Base-by-base conservation (phyloP, 202 grass and related monocot genomes). In the Hordeum pubiflorum region DNA sequence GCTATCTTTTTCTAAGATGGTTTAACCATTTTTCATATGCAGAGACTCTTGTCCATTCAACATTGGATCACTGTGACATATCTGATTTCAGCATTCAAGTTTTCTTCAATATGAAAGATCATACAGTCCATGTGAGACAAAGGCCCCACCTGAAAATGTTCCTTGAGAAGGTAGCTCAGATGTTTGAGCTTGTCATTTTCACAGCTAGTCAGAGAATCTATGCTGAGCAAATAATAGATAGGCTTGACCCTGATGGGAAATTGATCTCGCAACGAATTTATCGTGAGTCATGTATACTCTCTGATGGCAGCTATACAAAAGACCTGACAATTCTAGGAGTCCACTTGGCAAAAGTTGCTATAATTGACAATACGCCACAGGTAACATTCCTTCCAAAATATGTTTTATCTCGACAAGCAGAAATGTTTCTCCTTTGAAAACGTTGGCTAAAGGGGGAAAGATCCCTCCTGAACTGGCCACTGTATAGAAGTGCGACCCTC, bases 41-140 rank as follows among this genome's bases (percentile, higher is more conserved):
- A 99, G 96, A 99, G 92, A 99, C 96, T 72, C 91, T 99, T 75
- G 92, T 99, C 21, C 96, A 99, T 79, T 99, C 96, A 63, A 93
- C 87, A 59, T 67, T 99, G 85, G 89, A 94, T 83, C 89, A 87
- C 39, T 93, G 89, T 38, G 77, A 80, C n/a, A 71, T 85, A 68
- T 85, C 87, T 40, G 87, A 99, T 76, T 99, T 99, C 82, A 90
- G 90, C 27, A 82, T 99, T 85, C 84, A 88, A 83, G 90, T 99
- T 72, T 90, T 89, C 84, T 91, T 90, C 87, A 89, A 99, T 85
- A 93, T 88, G 90, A 93, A 93, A 83, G 82, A 87, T 4, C 78
- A 95, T 77, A 91, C 76, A 40, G 92, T 99, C 12, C 87, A 96
- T 88, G 96, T 99, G 56, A 96, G 87, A 62, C 86, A 86, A 80